Percentiles rank a stretch among this genome's conserved stretches.
Conservation (phyloP, 106 monocot genomes). For the Acorus gramineus region DNA sequence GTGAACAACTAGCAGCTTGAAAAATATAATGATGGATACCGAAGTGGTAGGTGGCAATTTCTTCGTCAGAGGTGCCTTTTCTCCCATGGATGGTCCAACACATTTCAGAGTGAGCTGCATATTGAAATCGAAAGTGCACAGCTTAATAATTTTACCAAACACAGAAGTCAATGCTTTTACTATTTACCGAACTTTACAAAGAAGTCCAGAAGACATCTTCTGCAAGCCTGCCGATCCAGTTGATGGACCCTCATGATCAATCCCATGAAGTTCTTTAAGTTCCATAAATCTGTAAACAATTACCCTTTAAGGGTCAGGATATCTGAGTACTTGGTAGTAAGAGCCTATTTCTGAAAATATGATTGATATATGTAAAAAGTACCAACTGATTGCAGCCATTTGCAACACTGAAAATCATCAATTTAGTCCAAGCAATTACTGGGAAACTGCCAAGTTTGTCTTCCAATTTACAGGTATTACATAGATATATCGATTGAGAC, state of each 20-base stretch:
- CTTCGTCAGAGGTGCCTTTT: slow-evolving; percentile 60
- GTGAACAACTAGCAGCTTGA: not conserved
- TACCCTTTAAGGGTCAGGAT: not conserved
- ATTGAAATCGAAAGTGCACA: not conserved
- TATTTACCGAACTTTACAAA: slow-evolving; percentile 26
- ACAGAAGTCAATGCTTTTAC: no score
- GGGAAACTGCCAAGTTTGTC: no score
- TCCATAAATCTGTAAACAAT: slow-evolving; percentile 52
- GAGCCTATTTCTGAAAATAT: no score
- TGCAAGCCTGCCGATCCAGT: slow-evolving; percentile 43
- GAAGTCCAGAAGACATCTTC: slow-evolving; percentile 70
- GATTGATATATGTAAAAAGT: no score
- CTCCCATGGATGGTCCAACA: slow-evolving; percentile 88
- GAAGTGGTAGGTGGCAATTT: slow-evolving; percentile 80
- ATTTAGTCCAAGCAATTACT: no score
- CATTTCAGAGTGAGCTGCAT: slow-evolving; percentile 74
- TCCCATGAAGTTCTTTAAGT: slow-evolving; percentile 58
- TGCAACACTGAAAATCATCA: no score
- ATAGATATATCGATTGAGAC: no score
- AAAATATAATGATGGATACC: slow-evolving; percentile 31
- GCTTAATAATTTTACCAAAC: no score
- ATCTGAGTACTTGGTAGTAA: not conserved
- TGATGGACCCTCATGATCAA: slow-evolving; percentile 70
- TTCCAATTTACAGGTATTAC: no score
- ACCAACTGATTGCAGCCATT: no score